A percentile compares a stretch with the other conserved stretches of the same genome.
Evolutionary conservation across 768 basidiomycete genomes (phyloP).

Genomic region (Auriscalpium microsporum): DNA sequence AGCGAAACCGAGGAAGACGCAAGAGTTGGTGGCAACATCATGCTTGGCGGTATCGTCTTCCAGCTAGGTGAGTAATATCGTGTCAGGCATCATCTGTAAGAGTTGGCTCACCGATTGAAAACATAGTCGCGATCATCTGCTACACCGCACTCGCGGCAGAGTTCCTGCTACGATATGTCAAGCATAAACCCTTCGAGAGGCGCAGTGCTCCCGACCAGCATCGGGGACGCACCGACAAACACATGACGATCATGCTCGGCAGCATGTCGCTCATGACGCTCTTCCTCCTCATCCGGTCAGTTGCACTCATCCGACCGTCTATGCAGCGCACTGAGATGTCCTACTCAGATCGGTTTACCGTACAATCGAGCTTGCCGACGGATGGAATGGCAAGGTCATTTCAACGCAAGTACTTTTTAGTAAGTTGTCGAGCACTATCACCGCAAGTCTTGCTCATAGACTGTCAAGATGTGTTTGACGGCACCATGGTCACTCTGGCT

Average conservation of each 20-base stretch:
- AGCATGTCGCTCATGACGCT: constrained; percentile 2
- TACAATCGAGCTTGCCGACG: background rate
- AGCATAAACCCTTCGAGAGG: background rate
- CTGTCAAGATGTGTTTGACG: too few relatives aligned
- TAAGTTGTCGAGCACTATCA: background rate
- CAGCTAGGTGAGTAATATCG: constrained; percentile 5
- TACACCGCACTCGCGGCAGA: background rate
- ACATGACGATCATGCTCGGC: background rate
- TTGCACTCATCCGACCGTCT: background rate
- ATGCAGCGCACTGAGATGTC: background rate
- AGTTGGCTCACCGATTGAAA: background rate
- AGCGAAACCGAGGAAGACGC: background rate
- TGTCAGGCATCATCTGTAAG: background rate
- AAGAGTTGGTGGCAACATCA: constrained; percentile 2
- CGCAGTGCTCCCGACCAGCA: background rate
- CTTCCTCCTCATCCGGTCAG: too few relatives aligned
- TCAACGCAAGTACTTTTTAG: too few relatives aligned
- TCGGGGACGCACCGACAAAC: background rate
- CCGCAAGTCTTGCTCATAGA: constrained; percentile 2
- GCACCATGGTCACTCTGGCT: too few relatives aligned
- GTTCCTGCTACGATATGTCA: constrained; percentile 2
- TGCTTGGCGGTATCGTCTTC: constrained; percentile 10
- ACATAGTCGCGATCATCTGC: constrained; percentile 5
- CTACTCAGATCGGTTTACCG: constrained; percentile 1
- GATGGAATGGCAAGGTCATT: constrained; percentile 8